phyloP scores from a whole-genome alignment of 2,329 filamentous ascomycete genomes.

The Scleromitrula shiraiana region DNA sequence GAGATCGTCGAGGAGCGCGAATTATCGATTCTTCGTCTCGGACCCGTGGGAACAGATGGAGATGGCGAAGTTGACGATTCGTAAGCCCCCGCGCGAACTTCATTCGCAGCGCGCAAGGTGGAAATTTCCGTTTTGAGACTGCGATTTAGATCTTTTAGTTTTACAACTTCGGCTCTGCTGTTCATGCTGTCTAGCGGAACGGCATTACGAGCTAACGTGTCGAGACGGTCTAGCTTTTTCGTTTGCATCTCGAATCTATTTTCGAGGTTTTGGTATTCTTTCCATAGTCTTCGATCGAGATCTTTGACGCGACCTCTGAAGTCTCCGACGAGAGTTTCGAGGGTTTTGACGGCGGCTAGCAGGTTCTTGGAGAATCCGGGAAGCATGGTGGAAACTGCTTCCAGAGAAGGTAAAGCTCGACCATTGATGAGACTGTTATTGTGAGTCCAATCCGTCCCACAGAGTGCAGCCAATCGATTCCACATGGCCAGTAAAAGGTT shows the following conservation, averaged over 20 bases:
- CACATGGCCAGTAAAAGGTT: slow-evolving; percentile 80
- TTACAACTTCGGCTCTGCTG: slow-evolving; percentile 43
- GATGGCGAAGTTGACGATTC: slow-evolving; percentile 30
- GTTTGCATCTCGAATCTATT: slow-evolving; percentile 68
- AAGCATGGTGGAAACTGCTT: slow-evolving; percentile 77
- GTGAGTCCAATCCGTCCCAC: slow-evolving; percentile 87
- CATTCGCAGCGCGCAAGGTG: slow-evolving; percentile 57
- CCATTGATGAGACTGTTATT: slow-evolving; percentile 84
- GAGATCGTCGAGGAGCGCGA: slow-evolving; percentile 37
- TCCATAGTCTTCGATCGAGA: slow-evolving; percentile 84
- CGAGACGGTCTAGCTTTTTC: slow-evolving; percentile 81
- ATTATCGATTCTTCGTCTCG: slow-evolving; percentile 18
- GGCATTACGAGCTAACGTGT: slow-evolving; percentile 65
- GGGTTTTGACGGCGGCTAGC: slow-evolving; percentile 74
- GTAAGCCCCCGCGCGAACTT: slow-evolving; percentile 29
- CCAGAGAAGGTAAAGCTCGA: slow-evolving; percentile 71
- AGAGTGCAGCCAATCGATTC: slow-evolving; percentile 79
- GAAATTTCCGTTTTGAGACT: slow-evolving; percentile 57
- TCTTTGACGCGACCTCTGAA: slow-evolving; percentile 74
- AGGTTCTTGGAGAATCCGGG: slow-evolving; percentile 88
- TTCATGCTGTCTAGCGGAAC: slow-evolving; percentile 34
- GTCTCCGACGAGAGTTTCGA: slow-evolving; percentile 69
- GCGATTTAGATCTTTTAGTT: slow-evolving; percentile 54
- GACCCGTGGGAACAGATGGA: slow-evolving; percentile 30
- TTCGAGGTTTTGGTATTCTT: slow-evolving; percentile 83